Base-by-base conservation (phyloP, 345 rosid genomes). In the Trapa incisa region DNA sequence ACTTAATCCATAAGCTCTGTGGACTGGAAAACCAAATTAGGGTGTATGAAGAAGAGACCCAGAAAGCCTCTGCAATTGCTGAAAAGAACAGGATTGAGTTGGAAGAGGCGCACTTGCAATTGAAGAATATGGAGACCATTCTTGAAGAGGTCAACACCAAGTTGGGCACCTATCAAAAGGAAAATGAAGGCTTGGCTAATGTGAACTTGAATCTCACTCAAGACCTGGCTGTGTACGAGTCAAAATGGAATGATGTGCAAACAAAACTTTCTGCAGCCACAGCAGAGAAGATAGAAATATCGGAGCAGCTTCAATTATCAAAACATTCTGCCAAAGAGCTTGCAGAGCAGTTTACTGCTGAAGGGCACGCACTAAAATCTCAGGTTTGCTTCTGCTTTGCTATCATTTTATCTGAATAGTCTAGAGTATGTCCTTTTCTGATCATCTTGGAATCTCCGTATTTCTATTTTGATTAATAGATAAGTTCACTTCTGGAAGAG, bases 121-220 rank as follows among this genome's bases (percentile, higher is more conserved):
- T 86, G 63, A 86, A 84, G 75, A 80, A 82, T 57, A 75, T 86
- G 66, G 96, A 91, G 80, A 74, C 75, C 70, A 57, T 77, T 58
- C 72, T 84, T 60, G 87, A 89, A 81, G 94, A 88, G 77, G 80
- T 86, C 54, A 76, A 79, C 58, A 74, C 71, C 63, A 88, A 80
- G 76, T 86, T 88, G 37, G 75, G 73, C 33, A 81, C 76, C 70
- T 87, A 82, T 47, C 90, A 89, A 69, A 88, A 80, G 73, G 96
- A 86, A 75, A 88, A 80, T 47, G 89, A 79, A 66, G 96, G 77
- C 38, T 75, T 95, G 68, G 94, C 97, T 1, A 91, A 80, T 80
- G 82, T 84, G 67, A 95, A 95, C 80, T 70, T 91, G 78, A 86
- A 79, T 78, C 83, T 91, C 68, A 80, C 84, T 64, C 78, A 85